These are phyloP conservation scores for Odonthalia washingtoniensis DNA, from an alignment of 31 red algal genomes.

Conservation along the genomic window DNA sequence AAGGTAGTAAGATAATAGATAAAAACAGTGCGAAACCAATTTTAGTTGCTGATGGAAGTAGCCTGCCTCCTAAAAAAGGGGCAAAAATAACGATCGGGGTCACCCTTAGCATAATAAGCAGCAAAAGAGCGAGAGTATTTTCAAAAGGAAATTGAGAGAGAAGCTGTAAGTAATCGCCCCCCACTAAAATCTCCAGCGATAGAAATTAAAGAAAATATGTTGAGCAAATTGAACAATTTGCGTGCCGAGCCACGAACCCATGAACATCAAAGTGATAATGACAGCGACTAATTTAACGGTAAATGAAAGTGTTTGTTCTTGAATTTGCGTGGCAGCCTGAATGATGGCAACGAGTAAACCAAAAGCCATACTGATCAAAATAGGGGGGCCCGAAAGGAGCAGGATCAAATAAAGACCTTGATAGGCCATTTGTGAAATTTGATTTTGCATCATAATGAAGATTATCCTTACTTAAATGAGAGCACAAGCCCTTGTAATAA, in stretches of 20 bases:
- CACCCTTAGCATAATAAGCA: background rate
- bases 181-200: background rate
- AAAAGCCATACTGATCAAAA: background rate
- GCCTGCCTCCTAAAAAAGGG: conserved; percentile 1
- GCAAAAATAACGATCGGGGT: conserved; percentile 4
- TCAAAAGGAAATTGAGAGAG: background rate
- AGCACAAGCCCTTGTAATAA: conserved; percentile 6
- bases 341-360: conserved; percentile 24
- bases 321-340: conserved; percentile 18
- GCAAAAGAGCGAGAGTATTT: background rate
- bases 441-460: background rate
- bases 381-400: background rate
- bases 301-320: conserved; percentile 34
- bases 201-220: conserved; percentile 14
- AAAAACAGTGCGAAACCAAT: background rate
- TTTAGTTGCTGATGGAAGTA: background rate
- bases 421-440: conserved; percentile 1
- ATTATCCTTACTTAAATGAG: no score
- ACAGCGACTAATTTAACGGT: conserved; percentile 30
- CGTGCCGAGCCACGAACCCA: background rate
- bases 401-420: conserved; percentile 1
- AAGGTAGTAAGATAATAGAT: background rate
- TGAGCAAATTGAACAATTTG: background rate
- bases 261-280: conserved; percentile 1
- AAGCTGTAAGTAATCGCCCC: background rate